These are phyloP conservation scores for Inga laurina DNA, from an alignment of 306 rosid species.

Conservation along the genomic window DNA sequence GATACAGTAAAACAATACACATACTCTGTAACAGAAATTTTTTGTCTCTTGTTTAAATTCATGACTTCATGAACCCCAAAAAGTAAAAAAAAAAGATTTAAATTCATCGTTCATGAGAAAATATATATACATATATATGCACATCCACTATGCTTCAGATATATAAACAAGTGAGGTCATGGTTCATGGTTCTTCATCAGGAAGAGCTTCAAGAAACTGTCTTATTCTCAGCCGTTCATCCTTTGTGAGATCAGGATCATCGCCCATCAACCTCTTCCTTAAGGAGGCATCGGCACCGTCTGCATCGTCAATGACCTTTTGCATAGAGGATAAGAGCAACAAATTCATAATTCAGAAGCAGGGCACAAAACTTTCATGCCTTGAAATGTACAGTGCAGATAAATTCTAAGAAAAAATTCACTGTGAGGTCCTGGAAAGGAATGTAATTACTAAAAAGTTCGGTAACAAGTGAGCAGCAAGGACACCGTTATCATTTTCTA, in stretches of 20 bases:
- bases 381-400: not conserved
- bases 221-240: conserved; percentile 64
- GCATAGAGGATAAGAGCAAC: not conserved
- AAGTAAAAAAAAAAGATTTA: not conserved
- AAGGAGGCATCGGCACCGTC: conserved; percentile 45
- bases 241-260: conserved; percentile 64
- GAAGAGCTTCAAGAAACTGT: conserved; percentile 63
- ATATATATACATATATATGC: not conserved
- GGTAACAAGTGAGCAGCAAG: too few species aligned
- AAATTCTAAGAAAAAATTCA: not conserved
- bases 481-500: too few species aligned
- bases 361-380: conserved; percentile 3
- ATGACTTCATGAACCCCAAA: not conserved
- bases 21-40: not conserved
- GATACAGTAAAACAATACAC: not conserved
- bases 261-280: conserved; percentile 57
- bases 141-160: not conserved
- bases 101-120: not conserved
- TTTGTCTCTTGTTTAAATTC: not conserved
- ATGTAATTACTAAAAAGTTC: too few species aligned
- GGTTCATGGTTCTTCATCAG: conserved; percentile 46
- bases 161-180: not conserved
- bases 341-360: conserved; percentile 24
- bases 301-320: conserved; percentile 64
- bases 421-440: too few species aligned